These are phyloP conservation scores for Xylaria sp. DNA, from an alignment of 2,329 filamentous ascomycete species.

Conservation along the genomic window DNA sequence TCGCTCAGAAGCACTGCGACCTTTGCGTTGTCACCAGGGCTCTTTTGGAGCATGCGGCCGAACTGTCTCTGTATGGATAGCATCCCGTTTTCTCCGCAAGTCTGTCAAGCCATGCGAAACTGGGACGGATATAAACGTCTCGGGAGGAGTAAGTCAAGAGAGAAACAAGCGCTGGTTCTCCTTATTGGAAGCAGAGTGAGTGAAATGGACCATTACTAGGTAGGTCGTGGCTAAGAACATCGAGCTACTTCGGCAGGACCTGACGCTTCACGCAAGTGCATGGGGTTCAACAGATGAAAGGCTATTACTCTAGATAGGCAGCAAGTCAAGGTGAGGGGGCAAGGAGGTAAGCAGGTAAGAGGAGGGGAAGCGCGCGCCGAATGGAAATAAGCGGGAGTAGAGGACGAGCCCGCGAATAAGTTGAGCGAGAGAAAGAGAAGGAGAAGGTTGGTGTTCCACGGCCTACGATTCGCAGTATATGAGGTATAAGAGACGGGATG, in stretches of 20 bases:
- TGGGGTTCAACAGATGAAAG: not conserved
- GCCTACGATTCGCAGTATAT: conserved; percentile 6
- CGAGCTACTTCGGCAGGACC: not conserved
- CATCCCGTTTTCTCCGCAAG: conserved; percentile 42
- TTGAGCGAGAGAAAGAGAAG: not conserved
- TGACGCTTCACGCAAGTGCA: not conserved
- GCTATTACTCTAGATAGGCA: not conserved
- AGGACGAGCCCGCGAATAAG: not conserved
- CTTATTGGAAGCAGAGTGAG: too few species aligned
- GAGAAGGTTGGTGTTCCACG: conserved; percentile 10
- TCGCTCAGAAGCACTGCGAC: conserved; percentile 70
- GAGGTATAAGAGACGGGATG: not conserved
- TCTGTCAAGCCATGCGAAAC: not conserved
- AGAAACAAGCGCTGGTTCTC: not conserved
- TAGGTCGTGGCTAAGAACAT: too few species aligned
- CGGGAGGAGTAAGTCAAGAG: not conserved
- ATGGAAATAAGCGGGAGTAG: too few species aligned
- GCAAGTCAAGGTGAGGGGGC: not conserved
- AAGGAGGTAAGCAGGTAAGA: not conserved
- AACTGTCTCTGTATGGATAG: conserved; percentile 70
- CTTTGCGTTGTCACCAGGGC: conserved; percentile 70
- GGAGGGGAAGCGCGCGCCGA: too few species aligned
- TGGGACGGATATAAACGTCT: not conserved
- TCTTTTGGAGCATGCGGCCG: conserved; percentile 61
- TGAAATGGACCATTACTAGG: too few species aligned